Base-by-base conservation (phyloP, 768 basidiomycete species). In the Pholiota molesta region DNA sequence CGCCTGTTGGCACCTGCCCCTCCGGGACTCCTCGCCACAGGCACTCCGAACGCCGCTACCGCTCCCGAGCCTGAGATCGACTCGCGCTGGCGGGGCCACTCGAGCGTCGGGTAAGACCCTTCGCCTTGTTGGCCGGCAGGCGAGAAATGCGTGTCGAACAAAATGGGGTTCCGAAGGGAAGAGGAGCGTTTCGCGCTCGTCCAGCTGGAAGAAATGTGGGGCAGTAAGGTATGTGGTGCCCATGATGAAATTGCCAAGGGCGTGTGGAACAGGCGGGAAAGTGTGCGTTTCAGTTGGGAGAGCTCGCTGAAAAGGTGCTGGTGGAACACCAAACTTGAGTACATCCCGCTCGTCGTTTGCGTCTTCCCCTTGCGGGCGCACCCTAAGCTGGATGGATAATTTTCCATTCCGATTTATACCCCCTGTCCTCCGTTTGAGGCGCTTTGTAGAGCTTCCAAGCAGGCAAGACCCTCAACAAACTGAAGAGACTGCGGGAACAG, bases 111-210 rank as follows among this genome's bases (percentile, higher is more conserved):
- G 0, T 88, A 84, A 69, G 92, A 92, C n/a, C 83, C 87, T 66
- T 86, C 83, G n/a, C 83, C 87, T 66, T 45, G 17, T 10, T 51
- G 45, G 10, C 21, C 31, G n/a, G 51, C 57, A 19, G 28, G 11
- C 3, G 45, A 47, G 23, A 47, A 26, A 19, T 58, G 33, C n/a
- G 68, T 62, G 66, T 91, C 89, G 58, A 86, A 79, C 1, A 87
- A 88, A 88, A 23, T 90, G 78, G 68, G 94, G 91, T 14, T 85
- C 79, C 5, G 87, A 89, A 2, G 90, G 91, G 5, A 94, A 92
- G 5, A 94, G 78, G 1, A 92, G 75, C 1, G 89, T 87, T 73
- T 94, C 92, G 35, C 88, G 80, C 65, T 91, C 89, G 73, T 92
- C 90, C 29, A 93, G 76, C 63, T 86, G 81, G 78, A 93, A 94